A percentile compares a stretch with the other conserved stretches of the same genome.
phyloP scores from a whole-genome alignment of 192 early-diverging fungal genomes.

The Tieghemiomyces parasiticus region DNA sequence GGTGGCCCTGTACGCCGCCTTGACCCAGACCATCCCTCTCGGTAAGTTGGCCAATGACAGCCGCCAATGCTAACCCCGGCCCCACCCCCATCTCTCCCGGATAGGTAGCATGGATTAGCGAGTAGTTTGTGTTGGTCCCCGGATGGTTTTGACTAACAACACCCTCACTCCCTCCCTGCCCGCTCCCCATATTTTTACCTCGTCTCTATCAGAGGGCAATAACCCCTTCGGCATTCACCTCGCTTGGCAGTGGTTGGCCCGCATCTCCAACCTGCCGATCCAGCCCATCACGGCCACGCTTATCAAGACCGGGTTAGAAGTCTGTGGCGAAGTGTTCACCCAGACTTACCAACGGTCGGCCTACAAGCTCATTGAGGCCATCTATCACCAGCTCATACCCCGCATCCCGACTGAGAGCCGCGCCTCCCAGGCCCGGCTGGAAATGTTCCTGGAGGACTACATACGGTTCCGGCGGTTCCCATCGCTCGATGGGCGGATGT shows the following conservation, averaged over 20 bases:
- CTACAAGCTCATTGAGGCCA: slow-evolving; percentile 24
- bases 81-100: too few relatives aligned
- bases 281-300: slow-evolving; percentile 47
- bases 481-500: too few relatives aligned
- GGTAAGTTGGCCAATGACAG: slow-evolving; percentile 20
- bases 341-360: slow-evolving; percentile 25
- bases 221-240: slow-evolving; percentile 35
- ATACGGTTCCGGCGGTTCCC: too few relatives aligned
- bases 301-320: slow-evolving; percentile 43
- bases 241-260: slow-evolving; percentile 58
- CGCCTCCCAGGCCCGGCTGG: slow-evolving; percentile 19
- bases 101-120: too few relatives aligned
- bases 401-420: slow-evolving; percentile 19
- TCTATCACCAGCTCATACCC: slow-evolving; percentile 19
- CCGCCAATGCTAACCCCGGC: too few relatives aligned
- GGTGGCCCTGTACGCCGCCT: slow-evolving; percentile 50
- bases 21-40: slow-evolving; percentile 36
- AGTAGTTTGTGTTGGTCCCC: too few relatives aligned
- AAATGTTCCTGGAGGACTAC: slow-evolving; percentile 28
- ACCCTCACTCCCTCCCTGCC: too few relatives aligned
- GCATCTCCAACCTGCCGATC: slow-evolving; percentile 50
- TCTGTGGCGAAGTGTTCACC: slow-evolving; percentile 11
- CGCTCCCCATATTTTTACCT: too few relatives aligned
- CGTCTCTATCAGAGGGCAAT: slow-evolving; percentile 20
- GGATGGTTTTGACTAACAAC: too few relatives aligned